phyloP scores from a whole-genome alignment of 148 eudicot species.

The Camellia japonica region DNA sequence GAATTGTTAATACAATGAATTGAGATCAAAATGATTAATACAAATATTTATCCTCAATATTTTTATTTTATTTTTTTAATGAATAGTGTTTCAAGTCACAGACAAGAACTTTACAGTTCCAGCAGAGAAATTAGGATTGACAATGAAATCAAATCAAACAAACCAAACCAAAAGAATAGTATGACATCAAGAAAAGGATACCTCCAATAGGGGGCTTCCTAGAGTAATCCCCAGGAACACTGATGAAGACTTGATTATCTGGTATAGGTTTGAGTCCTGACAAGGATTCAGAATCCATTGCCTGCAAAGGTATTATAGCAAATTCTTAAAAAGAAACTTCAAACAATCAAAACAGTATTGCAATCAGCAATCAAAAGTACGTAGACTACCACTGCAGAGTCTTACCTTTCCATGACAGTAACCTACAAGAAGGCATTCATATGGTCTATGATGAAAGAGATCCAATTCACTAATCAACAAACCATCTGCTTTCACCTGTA shows the following conservation, averaged over 20 bases:
- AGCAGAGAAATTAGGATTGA: neutral
- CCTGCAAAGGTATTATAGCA: conserved; percentile 36
- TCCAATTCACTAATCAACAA: conserved; percentile 79
- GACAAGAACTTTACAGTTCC: neutral
- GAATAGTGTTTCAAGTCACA: neutral
- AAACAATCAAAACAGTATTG: neutral
- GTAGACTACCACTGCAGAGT: conserved; percentile 1
- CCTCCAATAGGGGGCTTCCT: conserved; percentile 97
- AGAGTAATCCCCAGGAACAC: conserved; percentile 91
- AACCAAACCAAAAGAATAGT: neutral
- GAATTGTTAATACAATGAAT: neutral
- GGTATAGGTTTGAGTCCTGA: conserved; percentile 37
- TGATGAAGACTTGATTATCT: conserved; percentile 62
- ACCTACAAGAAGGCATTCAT: conserved; percentile 93
- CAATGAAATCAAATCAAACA: neutral
- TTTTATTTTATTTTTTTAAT: neutral
- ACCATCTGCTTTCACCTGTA: conserved; percentile 82
- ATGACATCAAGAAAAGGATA: conserved; percentile 19
- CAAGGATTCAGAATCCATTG: conserved; percentile 27
- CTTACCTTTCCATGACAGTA: conserved; percentile 46
- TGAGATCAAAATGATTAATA: neutral
- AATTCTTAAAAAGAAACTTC: neutral
- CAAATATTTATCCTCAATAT: neutral
- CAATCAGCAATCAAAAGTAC: conserved; percentile 1
- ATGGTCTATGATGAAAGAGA: conserved; percentile 95